Base-by-base conservation (phyloP, 2,329 filamentous ascomycete species). In the Fusarium metavorans region DNA sequence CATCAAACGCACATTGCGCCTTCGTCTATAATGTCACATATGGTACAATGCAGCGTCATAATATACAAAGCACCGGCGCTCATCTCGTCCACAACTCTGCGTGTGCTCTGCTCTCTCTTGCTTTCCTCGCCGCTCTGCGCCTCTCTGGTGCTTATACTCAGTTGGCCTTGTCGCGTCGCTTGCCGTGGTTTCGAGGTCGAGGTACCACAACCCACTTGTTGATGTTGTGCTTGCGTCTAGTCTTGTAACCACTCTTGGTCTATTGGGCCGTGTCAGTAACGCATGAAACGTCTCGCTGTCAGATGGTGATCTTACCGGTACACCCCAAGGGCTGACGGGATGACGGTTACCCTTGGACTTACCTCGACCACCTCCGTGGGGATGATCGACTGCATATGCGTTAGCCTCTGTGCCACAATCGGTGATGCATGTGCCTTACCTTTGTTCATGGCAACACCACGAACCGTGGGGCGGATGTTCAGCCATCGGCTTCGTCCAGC, bases 391-490 rank as follows among this genome's bases (percentile, higher is more conserved):
- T 91, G 79, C 52, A 71, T 60, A 34, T 20, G 27, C 57, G 67
- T 80, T 58, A 78, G 66, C 58, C 30, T 39, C n/a, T 67, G 32
- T 71, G 50, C 65, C 23, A 43, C 35, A 20, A 27, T 11, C 8
- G 35, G 20, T 59, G 18, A 32, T 10, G 32, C n/a, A 20, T 23
- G n/a, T 34, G 43, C 83, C 89, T 81, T 86, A 94, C 93, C 91
- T 83, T 96, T 95, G 87, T 99, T 99, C 97, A 99, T 99, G 73
- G 97, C 97, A 79, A 98, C 86, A 93, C 97, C 97, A 87, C 97
- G 92, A 52, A 99, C 97, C 1, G 97, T 98, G 18, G 97, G 97
- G 77, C 97, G 89, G 81, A 97, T 98, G 81, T 97, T 97, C 76
- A 98, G 85, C 95, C 95, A 98, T 80, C 97, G 91, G 78, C 93